Evolutionary conservation across 2,329 filamentous ascomycete genomes (phyloP), one percentile per base, ranked within the genome.

Genomic region (Leptographium galeiforme): DNA sequence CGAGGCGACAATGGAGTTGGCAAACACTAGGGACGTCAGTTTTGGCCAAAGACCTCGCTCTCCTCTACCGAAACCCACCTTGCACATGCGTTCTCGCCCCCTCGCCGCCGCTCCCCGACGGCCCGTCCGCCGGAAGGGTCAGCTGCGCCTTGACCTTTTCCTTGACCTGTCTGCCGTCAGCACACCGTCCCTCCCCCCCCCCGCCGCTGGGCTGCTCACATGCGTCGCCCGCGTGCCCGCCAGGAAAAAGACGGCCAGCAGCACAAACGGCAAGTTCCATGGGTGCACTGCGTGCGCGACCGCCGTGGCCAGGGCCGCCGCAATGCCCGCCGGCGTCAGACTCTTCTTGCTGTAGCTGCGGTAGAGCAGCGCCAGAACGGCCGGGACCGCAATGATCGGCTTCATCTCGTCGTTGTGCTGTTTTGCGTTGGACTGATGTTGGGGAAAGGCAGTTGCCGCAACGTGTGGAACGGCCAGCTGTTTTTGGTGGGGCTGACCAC

Each of bases 211-310:
- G 0, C 12, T 2, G 36, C 32, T 11, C 33, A 52, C 51, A 33
- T 50, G 46, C 0, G 91, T 96, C 1, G 84, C 89, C 51, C 82
- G 74, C 1, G 86, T 95, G 1, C 89, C 93, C 6, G 85, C 81
- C 4, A 95, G 71, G 68, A 95, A 97, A 72, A 97, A 97, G 39
- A 89, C 78, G 50, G 79, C 78, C 2, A 97, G 75, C 12, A 96
- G 75, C 33, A 78, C 78, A 69, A 96, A 94, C n/a, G 89, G 90
- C n/a, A 90, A 73, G 56, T 87, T 87, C 84, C 89, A 96, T 4
- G 91, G 91, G 67, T 97, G 90, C n/a, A 90, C 70, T 16, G 89
- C 89, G 67, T 98, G 93, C 12, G 85, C 79, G 47, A 78, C 67
- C 5, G 89, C 90, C 5, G 90, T 95, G 45, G 85, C 62, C 6